phyloP scores from a whole-genome alignment of 2,329 filamentous ascomycete species.

The Xylaria arbuscula region DNA sequence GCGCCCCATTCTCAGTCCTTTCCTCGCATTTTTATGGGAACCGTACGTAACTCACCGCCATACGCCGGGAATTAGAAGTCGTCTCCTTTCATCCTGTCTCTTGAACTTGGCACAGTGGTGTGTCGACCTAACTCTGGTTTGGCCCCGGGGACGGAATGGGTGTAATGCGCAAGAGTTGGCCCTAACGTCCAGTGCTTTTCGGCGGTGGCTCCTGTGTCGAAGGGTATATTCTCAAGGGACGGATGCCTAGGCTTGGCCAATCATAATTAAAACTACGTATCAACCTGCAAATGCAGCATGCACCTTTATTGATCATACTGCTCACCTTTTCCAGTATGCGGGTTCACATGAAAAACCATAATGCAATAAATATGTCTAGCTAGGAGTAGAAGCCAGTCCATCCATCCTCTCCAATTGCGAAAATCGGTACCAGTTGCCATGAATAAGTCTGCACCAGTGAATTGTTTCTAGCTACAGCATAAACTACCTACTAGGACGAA shows the following conservation, averaged over 20 bases:
- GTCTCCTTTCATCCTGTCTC: slow-evolving; percentile 31
- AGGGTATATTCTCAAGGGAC: slow-evolving; percentile 30
- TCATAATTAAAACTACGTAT: slow-evolving; percentile 40
- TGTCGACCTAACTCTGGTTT: slow-evolving; percentile 25
- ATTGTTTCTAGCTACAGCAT: too few species aligned
- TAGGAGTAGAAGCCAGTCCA: not conserved
- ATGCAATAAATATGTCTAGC: not conserved
- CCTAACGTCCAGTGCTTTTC: slow-evolving; percentile 21
- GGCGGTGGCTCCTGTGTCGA: slow-evolving; percentile 27
- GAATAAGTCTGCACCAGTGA: too few species aligned
- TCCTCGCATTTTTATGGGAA: slow-evolving; percentile 28
- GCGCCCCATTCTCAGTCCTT: slow-evolving; percentile 15
- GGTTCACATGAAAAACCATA: not conserved
- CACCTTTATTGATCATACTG: slow-evolving; percentile 33
- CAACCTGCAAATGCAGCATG: slow-evolving; percentile 38
- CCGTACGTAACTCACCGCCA: slow-evolving; percentile 16
- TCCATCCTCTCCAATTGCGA: too few species aligned
- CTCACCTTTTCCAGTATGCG: slow-evolving; percentile 25
- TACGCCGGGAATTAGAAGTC: slow-evolving; percentile 17
- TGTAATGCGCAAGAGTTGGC: slow-evolving; percentile 22
- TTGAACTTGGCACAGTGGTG: slow-evolving; percentile 25
- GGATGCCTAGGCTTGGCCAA: slow-evolving; percentile 28
- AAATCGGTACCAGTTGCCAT: too few species aligned
- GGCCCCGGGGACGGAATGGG: slow-evolving; percentile 21
- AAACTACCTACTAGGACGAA: too few species aligned